Evolutionary conservation across 202 grass and related monocot genomes (phyloP), one percentile per base, ranked within the genome.

Genomic region (Hordeum pubiflorum): DNA sequence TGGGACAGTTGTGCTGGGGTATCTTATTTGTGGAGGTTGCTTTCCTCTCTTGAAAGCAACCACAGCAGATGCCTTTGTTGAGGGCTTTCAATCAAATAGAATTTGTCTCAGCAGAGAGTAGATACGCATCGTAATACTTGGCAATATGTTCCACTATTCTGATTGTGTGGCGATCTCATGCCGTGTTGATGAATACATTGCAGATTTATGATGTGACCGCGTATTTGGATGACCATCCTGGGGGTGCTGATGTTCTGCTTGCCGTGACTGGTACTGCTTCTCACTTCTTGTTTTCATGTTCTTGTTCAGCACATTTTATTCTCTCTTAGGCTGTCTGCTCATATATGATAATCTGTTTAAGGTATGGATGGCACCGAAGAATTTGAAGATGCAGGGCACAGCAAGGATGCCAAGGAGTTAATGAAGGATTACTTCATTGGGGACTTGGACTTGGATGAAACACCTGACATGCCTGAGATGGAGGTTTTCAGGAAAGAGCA

Each of bases 191-290:
- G 43, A 6, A 78, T 59, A 21, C 20, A 0, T 55, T 78, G 69
- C 84, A 98, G 96, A 88, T 95, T 59, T 95, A 98, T 81, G 96
- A 95, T 31, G 90, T 98, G 74, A 91, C 90, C 32, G 80, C 81
- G 44, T 98, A 98, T 91, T 79, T 95, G 92, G 90, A 95, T 33
- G 96, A 98, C 22, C 96, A 95, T 83, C 96, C 92, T 43, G 92
- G 96, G 50, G 96, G 96, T 74, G 96, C 69, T 36, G 92, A 95
- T 83, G 87, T 95, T 55, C 52, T 98, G 15, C 90, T 90, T 0
- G 63, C 31, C 44, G 90, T 83, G 52, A 87, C 86, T 0, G 90
- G 95, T 98, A 93, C 17, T 72, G 31, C 58, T 81, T 21, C 46
- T 34, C 5, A 17, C 2, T 5, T 31, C 56, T 26, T 61, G 0